Conservation (phyloP, 495 filamentous ascomycete genomes). For the Trichocladium uniseriatum region DNA sequence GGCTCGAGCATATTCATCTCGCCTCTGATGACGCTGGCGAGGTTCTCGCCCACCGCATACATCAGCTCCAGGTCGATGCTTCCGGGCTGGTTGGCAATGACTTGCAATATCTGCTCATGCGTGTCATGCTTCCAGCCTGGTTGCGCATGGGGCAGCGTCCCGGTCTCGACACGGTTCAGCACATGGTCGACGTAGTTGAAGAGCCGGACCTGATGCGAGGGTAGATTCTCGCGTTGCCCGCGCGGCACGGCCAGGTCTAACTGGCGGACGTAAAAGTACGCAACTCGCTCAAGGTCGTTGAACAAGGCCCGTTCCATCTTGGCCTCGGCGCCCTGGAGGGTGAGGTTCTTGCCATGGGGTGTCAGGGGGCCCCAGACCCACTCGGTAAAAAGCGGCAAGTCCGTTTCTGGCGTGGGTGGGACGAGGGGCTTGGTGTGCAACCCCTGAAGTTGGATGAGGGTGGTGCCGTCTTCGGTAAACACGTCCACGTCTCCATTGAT, state of each 20-base stretch:
- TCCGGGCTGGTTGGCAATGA: conserved; percentile 2
- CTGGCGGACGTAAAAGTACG: conserved; percentile 8
- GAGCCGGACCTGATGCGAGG: conserved; percentile 4
- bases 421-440: conserved; percentile 7
- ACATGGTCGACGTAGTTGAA: conserved; percentile 9
- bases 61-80: conserved; percentile 11
- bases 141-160: conserved; percentile 3
- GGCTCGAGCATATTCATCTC: conserved; percentile 34
- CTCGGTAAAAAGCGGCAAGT: conserved; percentile 9
- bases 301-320: background rate
- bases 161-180: background rate
- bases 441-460: conserved; percentile 15
- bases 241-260: background rate
- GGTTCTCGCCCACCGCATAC: conserved; percentile 26
- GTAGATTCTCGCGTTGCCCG: conserved; percentile 1
- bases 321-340: background rate
- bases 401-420: conserved; percentile 4
- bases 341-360: background rate
- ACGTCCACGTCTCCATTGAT: conserved; percentile 10
- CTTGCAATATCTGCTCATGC: background rate
- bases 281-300: conserved; percentile 3
- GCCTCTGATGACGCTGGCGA: conserved; percentile 15
- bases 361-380: background rate
- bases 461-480: conserved; percentile 1
- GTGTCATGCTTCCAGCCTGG: conserved; percentile 8